Evolutionary conservation across 2,329 filamentous ascomycete species (phyloP).

Genomic region (Microdochium paspali): DNA sequence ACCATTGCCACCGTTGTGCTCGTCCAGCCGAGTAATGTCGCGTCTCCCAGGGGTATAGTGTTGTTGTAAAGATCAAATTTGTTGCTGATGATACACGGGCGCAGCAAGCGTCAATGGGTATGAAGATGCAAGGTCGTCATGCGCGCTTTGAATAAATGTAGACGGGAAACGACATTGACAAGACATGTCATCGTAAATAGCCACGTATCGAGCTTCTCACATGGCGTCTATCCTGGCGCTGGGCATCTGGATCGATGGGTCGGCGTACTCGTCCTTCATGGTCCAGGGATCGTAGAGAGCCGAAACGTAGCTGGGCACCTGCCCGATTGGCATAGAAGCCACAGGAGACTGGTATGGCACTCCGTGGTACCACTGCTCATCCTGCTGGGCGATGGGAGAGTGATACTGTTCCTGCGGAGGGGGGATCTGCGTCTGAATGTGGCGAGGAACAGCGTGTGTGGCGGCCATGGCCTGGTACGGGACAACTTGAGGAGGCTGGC

Average conservation of each 20-base stretch:
- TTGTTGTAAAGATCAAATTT: background rate
- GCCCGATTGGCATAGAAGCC: constrained; percentile 45
- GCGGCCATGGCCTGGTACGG: constrained; percentile 27
- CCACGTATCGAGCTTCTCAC: constrained; percentile 21
- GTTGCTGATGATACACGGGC: too few relatives aligned
- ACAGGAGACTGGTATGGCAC: constrained; percentile 45
- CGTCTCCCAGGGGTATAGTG: background rate
- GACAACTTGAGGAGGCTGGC: constrained; percentile 28
- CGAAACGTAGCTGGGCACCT: constrained; percentile 38
- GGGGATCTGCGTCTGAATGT: constrained; percentile 14
- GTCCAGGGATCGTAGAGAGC: constrained; percentile 43
- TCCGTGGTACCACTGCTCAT: constrained; percentile 42
- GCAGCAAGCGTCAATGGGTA: background rate
- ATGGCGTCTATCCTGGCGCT: constrained; percentile 48
- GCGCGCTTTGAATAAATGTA: background rate
- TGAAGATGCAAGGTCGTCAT: background rate
- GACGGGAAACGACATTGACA: background rate
- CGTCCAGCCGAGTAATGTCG: background rate
- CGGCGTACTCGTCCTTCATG: constrained; percentile 48
- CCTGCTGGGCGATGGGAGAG: constrained; percentile 27
- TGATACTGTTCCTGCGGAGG: constrained; percentile 26
- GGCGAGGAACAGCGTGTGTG: constrained; percentile 25
- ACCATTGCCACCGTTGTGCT: background rate
- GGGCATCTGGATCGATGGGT: constrained; percentile 48
- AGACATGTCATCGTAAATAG: background rate